Conservation (phyloP, 257 asterid species). For the Ballota nigra region DNA sequence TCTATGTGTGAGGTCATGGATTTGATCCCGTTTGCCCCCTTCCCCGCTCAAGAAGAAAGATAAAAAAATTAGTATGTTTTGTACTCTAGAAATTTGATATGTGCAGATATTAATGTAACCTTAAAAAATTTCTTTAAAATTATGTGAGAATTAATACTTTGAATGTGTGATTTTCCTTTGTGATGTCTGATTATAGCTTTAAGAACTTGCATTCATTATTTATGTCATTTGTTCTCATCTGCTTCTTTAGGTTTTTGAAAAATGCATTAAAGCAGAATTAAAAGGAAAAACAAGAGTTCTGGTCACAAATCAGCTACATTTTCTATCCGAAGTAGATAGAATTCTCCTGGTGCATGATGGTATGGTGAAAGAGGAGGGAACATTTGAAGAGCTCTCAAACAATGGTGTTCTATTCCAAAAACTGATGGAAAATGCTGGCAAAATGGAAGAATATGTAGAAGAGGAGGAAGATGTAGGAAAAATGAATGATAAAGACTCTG, state of each 20-base stretch:
- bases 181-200: background rate
- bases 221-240: slow-evolving; percentile 13
- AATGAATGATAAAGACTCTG: slow-evolving; percentile 35
- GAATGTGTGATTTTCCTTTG: background rate
- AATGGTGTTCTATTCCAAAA: slow-evolving; percentile 71
- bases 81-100: background rate
- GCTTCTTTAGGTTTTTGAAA: slow-evolving; percentile 73
- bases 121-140: background rate
- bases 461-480: slow-evolving; percentile 48
- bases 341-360: slow-evolving; percentile 94
- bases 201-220: background rate
- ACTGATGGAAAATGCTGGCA: slow-evolving; percentile 99
- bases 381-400: slow-evolving; percentile 88
- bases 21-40: background rate
- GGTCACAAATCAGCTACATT: slow-evolving; percentile 95
- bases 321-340: slow-evolving; percentile 90
- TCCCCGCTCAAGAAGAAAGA: no score
- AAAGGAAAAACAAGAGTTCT: slow-evolving; percentile 88
- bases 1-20: background rate
- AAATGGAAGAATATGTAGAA: slow-evolving; percentile 88
- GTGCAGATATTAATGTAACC: background rate
- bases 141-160: background rate
- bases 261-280: slow-evolving; percentile 83
- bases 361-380: slow-evolving; percentile 94
- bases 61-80: background rate